Conservation (phyloP, 2,329 filamentous ascomycete genomes). For the Venturia effusa region DNA sequence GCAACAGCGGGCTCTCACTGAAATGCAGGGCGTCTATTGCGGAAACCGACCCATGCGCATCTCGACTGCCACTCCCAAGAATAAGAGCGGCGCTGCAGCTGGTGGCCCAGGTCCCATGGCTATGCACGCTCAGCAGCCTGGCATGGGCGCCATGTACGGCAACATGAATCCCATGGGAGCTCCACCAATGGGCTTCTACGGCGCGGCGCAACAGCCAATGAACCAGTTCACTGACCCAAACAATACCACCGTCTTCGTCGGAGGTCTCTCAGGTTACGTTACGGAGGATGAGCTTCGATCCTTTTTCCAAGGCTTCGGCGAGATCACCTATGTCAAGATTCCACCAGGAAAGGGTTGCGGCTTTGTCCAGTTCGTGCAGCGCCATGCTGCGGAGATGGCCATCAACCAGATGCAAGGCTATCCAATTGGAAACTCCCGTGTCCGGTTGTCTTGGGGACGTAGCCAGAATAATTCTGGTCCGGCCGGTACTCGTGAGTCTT, state of each 20-base stretch:
- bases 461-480: conserved; percentile 98
- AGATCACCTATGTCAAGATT: conserved; percentile 99
- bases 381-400: conserved; percentile 97
- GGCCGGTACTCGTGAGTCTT: conserved; percentile 59
- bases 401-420: conserved; percentile 99
- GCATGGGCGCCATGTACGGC: conserved; percentile 32
- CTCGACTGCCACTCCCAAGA: conserved; percentile 95
- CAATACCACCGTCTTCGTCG: conserved; percentile 98
- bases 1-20: conserved; percentile 86
- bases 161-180: conserved; percentile 45
- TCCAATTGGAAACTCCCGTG: conserved; percentile 95
- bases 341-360: conserved; percentile 97
- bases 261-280: conserved; percentile 92
- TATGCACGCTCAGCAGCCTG: neutral
- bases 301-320: conserved; percentile 98
- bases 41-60: conserved; percentile 98
- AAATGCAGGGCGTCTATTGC: conserved; percentile 99
- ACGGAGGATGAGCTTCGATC: conserved; percentile 99
- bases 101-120: conserved; percentile 37
- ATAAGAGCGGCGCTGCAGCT: conserved; percentile 49
- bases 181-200: conserved; percentile 53
- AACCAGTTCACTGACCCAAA: conserved; percentile 99
- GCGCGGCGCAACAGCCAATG: conserved; percentile 72
- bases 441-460: conserved; percentile 93
- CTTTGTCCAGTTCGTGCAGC: conserved; percentile 98